These are phyloP conservation scores for Fusarium coffeatum DNA, from an alignment of 2,329 filamentous ascomycete species.

Conservation along the genomic window DNA sequence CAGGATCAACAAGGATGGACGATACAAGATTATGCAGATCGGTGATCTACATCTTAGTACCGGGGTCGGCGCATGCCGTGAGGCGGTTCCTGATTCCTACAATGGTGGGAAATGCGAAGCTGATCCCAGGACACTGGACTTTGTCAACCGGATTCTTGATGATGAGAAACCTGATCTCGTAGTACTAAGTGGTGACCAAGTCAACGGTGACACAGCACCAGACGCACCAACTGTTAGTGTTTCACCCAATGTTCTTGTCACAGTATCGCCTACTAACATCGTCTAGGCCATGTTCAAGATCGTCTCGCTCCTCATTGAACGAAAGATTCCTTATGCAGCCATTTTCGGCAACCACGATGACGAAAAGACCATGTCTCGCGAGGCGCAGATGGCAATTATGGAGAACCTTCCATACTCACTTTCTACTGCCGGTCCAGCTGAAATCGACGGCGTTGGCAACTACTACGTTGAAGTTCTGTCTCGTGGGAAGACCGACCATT, in stretches of 20 bases:
- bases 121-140: constrained; percentile 90
- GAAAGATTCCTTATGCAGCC: constrained; percentile 89
- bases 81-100: constrained; percentile 80
- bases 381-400: constrained; percentile 85
- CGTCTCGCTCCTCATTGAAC: constrained; percentile 82
- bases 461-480: constrained; percentile 93
- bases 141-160: constrained; percentile 84
- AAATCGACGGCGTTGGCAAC: constrained; percentile 92
- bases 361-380: constrained; percentile 82
- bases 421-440: constrained; percentile 82
- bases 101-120: constrained; percentile 87
- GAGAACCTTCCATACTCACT: constrained; percentile 90
- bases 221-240: constrained; percentile 84
- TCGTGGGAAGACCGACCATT: constrained; percentile 82
- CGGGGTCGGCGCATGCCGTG: constrained; percentile 84
- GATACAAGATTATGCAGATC: constrained; percentile 97
- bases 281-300: constrained; percentile 89
- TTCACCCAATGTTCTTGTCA: neutral
- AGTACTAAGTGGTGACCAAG: constrained; percentile 91
- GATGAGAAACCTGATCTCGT: constrained; percentile 95
- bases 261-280: constrained; percentile 20
- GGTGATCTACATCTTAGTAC: constrained; percentile 96
- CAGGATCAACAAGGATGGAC: constrained; percentile 86
- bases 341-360: constrained; percentile 99
- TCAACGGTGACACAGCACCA: constrained; percentile 92